Evolutionary conservation across 306 rosid genomes (phyloP).

Genomic region (Cicer yamashitae): DNA sequence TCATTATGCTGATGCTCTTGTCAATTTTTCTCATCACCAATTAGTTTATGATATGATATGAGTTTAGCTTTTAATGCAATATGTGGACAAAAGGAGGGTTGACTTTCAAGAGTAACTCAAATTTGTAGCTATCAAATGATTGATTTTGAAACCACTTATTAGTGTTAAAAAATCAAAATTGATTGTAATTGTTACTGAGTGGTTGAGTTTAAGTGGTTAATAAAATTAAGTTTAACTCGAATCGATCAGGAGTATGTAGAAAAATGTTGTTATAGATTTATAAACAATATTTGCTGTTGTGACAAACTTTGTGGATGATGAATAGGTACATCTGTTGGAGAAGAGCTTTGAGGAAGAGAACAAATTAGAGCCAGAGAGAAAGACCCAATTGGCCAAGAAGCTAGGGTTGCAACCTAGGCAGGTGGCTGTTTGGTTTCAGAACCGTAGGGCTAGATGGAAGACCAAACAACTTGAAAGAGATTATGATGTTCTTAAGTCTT

Average conservation of each 20-base stretch:
- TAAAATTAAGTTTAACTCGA: too few species aligned
- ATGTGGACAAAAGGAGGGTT: constrained; percentile 4
- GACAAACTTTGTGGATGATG: constrained; percentile 34
- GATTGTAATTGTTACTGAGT: constrained; percentile 15
- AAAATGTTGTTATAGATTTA: too few species aligned
- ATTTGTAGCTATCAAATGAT: constrained; percentile 38
- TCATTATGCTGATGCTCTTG: constrained; percentile 22
- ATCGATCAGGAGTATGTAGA: too few species aligned
- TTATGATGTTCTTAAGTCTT: constrained; percentile 85
- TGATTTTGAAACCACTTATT: constrained; percentile 41
- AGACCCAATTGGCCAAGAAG: constrained; percentile 88
- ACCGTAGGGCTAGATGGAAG: constrained; percentile 99
- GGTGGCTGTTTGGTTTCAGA: constrained; percentile 99
- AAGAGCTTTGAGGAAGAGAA: constrained; percentile 94
- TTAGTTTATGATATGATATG: constrained; percentile 8
- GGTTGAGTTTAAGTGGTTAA: too few species aligned
- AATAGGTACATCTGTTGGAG: constrained; percentile 88
- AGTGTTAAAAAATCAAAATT: constrained; percentile 26
- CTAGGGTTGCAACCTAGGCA: constrained; percentile 96
- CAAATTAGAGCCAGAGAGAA: constrained; percentile 97
- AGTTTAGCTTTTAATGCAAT: constrained; percentile 18
- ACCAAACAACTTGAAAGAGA: constrained; percentile 99
- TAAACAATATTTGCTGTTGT: constrained; percentile 6
- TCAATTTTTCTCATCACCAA: constrained; percentile 4
- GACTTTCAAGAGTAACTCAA: constrained; percentile 28